These are phyloP conservation scores for Penicillium mononematosum DNA, from an alignment of 495 filamentous ascomycete genomes.

Conservation along the genomic window DNA sequence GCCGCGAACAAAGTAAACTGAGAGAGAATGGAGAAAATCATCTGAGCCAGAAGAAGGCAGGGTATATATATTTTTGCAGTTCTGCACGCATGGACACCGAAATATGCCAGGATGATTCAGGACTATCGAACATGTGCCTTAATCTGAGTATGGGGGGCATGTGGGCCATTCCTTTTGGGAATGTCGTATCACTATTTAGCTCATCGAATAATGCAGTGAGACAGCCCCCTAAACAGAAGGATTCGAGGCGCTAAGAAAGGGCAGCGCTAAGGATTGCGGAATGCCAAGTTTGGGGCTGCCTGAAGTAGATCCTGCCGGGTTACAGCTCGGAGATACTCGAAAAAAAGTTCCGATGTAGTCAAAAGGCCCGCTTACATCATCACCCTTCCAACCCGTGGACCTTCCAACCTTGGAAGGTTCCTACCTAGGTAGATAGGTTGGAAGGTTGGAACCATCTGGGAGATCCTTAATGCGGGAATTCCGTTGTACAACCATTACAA, in stretches of 20 bases:
- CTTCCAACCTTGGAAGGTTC: too few relatives aligned
- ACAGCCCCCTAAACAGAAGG: neutral
- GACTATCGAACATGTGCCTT: neutral
- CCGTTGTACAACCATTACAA: too few relatives aligned
- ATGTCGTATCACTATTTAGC: neutral
- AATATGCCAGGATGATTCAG: constrained; percentile 14
- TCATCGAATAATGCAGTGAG: neutral
- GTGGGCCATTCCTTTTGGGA: constrained; percentile 13
- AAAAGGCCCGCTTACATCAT: too few relatives aligned
- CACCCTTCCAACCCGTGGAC: too few relatives aligned
- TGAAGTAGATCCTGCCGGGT: too few relatives aligned
- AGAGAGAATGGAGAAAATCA: neutral
- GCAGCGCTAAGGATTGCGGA: neutral
- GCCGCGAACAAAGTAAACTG: neutral
- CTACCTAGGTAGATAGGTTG: too few relatives aligned
- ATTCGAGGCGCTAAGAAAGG: neutral
- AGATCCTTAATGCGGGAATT: too few relatives aligned
- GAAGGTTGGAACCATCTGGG: too few relatives aligned
- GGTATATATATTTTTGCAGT: constrained; percentile 5
- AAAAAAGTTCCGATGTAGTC: too few relatives aligned
- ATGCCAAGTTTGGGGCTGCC: neutral
- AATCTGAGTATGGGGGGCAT: constrained; percentile 5
- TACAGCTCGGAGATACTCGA: too few relatives aligned
- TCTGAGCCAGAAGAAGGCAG: neutral
- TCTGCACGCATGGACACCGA: neutral